Evolutionary conservation across 306 rosid species (phyloP).

Genomic region (Begonia masoniana): DNA sequence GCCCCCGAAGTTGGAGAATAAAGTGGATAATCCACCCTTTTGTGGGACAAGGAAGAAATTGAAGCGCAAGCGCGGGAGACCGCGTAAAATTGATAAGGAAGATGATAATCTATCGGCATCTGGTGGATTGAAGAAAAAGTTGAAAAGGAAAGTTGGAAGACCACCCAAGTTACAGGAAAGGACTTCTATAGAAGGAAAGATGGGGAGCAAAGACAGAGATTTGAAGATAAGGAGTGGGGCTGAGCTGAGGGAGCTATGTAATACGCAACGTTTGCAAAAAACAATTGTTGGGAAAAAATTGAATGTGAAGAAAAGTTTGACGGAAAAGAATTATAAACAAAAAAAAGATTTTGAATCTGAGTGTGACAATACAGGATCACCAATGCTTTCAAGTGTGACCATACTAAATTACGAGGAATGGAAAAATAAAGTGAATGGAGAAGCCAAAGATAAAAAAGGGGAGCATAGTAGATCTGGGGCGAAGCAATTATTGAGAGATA

Average conservation of each 20-base stretch:
- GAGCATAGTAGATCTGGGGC: conserved; percentile 12
- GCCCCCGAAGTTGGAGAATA: conserved; percentile 9
- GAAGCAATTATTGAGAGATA: conserved; percentile 52
- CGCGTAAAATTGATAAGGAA: conserved; percentile 13
- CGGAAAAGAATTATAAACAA: conserved; percentile 12
- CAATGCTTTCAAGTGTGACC: conserved; percentile 10
- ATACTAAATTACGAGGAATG: neutral
- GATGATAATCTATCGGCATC: conserved; percentile 7
- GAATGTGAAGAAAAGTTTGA: conserved; percentile 15
- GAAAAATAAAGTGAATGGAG: conserved; percentile 4
- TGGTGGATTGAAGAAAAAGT: conserved; percentile 6
- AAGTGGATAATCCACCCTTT: conserved; percentile 3
- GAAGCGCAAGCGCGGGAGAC: conserved; percentile 18
- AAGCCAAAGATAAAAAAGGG: conserved; percentile 6
- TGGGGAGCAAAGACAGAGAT: conserved; percentile 10
- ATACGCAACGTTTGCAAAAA: conserved; percentile 12
- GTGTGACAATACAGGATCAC: conserved; percentile 15
- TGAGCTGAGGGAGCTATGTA: conserved; percentile 13
- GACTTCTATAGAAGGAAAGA: conserved; percentile 15
- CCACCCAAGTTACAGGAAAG: conserved; percentile 15
- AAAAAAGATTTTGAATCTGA: conserved; percentile 10
- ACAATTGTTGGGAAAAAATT: conserved; percentile 1
- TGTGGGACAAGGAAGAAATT: conserved; percentile 4
- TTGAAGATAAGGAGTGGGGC: conserved; percentile 16
- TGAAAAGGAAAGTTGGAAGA: conserved; percentile 36